Base-by-base conservation (phyloP, 495 filamentous ascomycete species). In the Margaritispora aquatica region DNA sequence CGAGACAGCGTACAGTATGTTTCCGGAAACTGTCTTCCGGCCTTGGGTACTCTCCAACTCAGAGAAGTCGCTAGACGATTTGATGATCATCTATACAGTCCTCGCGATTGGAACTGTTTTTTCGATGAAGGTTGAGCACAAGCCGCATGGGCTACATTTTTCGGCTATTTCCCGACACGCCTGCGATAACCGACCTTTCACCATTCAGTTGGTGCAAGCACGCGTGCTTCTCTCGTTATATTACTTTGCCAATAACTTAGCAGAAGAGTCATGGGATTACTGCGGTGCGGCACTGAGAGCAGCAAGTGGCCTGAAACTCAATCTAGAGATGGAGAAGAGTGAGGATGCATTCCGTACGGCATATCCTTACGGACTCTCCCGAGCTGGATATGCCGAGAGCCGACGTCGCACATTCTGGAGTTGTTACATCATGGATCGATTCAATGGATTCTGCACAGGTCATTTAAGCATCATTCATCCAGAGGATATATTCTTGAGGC, bases 81-180 rank as follows among this genome's bases (percentile, higher is more conserved):
- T 78, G 64, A 90, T 89, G 84, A 75, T 87, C 50, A 76, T 86
- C 49, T 89, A 88, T 72, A 80, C 79, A 13, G 78, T 85, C 64
- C 79, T 89, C 64, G 75, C 82, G 1, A 59, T 84, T 60, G 82
- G 78, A 8, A 76, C 82, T 15, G 66, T 80, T 1, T 85, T 88
- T 61, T 83, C 84, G 0, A 68, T 75, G 15, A 75, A 79, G n/a
- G 59, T 75, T n/a, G 77, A 78, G 51, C 70, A 72, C 54, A 71
- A 75, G 31, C 62, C 67, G 21, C 69, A 77, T 2, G 71, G 81
- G 22, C 75, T 69, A 59, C 73, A 74, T 26, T 86, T 81, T 62
- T 76, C 79, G 11, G 73, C 75, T 10, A 81, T 85, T 20, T 81
- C 85, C 15, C 78, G 78, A 36, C 83, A 84, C 68, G 83, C 81